Base-by-base conservation (phyloP, 768 basidiomycete genomes). In the Termitomyces eurrhizus region DNA sequence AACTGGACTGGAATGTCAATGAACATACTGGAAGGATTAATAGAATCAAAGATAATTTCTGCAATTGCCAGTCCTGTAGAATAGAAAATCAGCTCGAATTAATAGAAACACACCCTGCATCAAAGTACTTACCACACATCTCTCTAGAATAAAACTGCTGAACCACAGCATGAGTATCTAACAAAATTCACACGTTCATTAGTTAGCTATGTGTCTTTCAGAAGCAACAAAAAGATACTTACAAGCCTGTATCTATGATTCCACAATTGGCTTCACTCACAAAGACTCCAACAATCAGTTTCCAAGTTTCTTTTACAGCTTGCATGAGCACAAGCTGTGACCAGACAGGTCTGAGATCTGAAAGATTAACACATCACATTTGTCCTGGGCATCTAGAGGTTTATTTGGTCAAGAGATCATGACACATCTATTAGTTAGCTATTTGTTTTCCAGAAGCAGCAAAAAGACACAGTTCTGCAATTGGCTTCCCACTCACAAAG, bases 141-240 rank as follows among this genome's bases (percentile, higher is more conserved):
- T 90, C 88, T 0, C 87, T 88, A 11, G 85, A 85, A 66, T 89
- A 90, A 72, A 89, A 88, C 67, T 90, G 86, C 64, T 88, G 87
- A 6, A 90, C 68, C 8, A 89, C 84, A 0, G 86, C 88, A 63
- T 87, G 82, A n/a, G 81, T 85, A 64, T 88, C 85, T 87, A 42
- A 32, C 7, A 58, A 18, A 42, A 42, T 39, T 16, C 42, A 9
- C n/a, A n/a, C n/a, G 9, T 12, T 9, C 42, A 7, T 42, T n/a
- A 42, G 1, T 18, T 41, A 7, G 1, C 18, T 18, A 18, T 41
- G 6, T 2, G 41, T 18, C 41, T 14, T 18, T 4, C 37, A 39
- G 8, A 41, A 8, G 4, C 41, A 18, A 41, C 9, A 16, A 16
- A 18, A 18, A n/a, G 6, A 5, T 4, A 58, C 84, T 58, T 52